Base-by-base conservation (phyloP, 305 asterid genomes). In the Solanum chacoense region DNA sequence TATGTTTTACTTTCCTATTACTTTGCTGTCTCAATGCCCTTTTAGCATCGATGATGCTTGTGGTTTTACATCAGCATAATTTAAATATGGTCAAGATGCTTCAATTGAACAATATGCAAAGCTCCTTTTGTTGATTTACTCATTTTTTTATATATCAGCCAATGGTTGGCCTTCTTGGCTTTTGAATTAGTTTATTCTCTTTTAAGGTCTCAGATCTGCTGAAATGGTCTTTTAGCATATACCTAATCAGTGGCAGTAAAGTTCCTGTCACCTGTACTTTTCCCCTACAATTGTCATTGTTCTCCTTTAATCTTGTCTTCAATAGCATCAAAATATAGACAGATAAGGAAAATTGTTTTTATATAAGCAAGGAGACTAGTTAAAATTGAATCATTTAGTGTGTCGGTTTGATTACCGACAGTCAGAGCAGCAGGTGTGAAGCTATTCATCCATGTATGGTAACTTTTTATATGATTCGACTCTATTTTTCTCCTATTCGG, bases 1-100 rank as follows among this genome's bases (percentile, higher is more conserved):
- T 50, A 90, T 11, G 29, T 37, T 89, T 50, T 86, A 85, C 88
- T 89, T 90, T 89, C 65, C 88, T 40, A 35, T 26, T 81, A 86
- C 85, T 85, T 55, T 50, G 45, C 29, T 55, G 79, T 91, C 88
- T 65, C 87, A 85, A 24, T 76, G 26, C 67, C 76, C 76, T 34
- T 11, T 42, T 37, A 40, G 31, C 84, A 37, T 63, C 69, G 20
- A 87, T 87, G 67, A 31, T 87, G 28, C 28, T 76, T 24, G 37
- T 76, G 89, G 38, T 73, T 86, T 83, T 50, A 31, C 87, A 10
- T 83, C 74, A 20, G 87, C 11, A 20, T 55, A 84, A 55, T 11
- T 28, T 81, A 28, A 42, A 20, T 42, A 29, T 83, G 85, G 55
- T 50, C 40, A 83, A 50, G 86, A 29, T 83, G 73, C 73, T 50